These are phyloP conservation scores for Pythium aristosporum DNA, from an alignment of 352 stramenopile species.

Conservation along the genomic window DNA sequence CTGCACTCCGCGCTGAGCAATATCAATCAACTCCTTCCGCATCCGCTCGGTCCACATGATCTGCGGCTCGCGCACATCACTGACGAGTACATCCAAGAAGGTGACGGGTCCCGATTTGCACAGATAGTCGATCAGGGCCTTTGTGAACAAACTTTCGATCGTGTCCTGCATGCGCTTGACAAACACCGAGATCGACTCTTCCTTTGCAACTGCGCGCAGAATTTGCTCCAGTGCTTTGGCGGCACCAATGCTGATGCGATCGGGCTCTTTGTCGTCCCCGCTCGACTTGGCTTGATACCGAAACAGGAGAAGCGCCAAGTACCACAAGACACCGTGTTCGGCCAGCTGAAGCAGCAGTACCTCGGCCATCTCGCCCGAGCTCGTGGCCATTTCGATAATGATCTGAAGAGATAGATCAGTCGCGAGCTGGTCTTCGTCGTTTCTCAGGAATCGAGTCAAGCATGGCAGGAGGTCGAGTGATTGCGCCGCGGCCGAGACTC, in stretches of 20 bases:
- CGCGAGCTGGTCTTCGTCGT: slow-evolving; percentile 62
- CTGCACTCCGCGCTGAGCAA: slow-evolving; percentile 67
- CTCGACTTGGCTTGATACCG: slow-evolving; percentile 37
- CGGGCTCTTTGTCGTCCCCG: slow-evolving; percentile 37
- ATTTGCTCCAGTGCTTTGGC: slow-evolving; percentile 75
- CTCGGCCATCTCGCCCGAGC: slow-evolving; percentile 79
- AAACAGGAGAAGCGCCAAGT: slow-evolving; percentile 81
- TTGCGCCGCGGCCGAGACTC: slow-evolving; percentile 75
- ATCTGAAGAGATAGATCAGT: slow-evolving; percentile 82
- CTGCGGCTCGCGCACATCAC: slow-evolving; percentile 74
- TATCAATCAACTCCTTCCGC: slow-evolving; percentile 68
- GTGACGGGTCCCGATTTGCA: slow-evolving; percentile 53
- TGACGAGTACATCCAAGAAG: slow-evolving; percentile 70
- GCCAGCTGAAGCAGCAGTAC: slow-evolving; percentile 76
- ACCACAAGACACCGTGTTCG: slow-evolving; percentile 83
- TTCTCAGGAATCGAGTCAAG: slow-evolving; percentile 70
- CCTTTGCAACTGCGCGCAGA: slow-evolving; percentile 59
- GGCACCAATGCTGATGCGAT: slow-evolving; percentile 69
- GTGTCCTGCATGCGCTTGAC: slow-evolving; percentile 82
- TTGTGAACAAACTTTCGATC: slow-evolving; percentile 83
- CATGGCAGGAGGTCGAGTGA: slow-evolving; percentile 81
- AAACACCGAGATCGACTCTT: slow-evolving; percentile 73
- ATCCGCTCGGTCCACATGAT: slow-evolving; percentile 88
- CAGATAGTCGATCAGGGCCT: slow-evolving; percentile 73
- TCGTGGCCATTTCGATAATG: slow-evolving; percentile 79